Base-by-base conservation (phyloP, 2,329 filamentous ascomycete species). In the Ascocoryne sarcoides region DNA sequence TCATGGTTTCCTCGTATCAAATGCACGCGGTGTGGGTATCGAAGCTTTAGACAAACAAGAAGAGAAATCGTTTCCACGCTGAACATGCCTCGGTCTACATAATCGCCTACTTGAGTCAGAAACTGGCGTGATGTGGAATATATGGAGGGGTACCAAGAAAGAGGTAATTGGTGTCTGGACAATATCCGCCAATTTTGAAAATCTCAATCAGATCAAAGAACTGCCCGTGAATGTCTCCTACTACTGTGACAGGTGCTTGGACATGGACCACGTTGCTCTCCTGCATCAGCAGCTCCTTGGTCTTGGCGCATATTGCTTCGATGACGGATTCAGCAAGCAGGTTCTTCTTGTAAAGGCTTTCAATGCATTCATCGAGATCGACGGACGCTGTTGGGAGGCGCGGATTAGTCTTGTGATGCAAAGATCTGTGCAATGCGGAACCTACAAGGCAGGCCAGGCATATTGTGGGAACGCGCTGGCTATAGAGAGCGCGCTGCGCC, bases 231-330 rank as follows among this genome's bases (percentile, higher is more conserved):
- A 98, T 98, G 62, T 98, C 92, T 51, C 92, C 92, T 29, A 98
- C 92, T 8, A 98, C 92, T 12, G 92, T 98, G 44, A 98, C 87
- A 2, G 92, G 92, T 21, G 92, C 89, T 55, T 80, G 79, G 48
- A 98, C 93, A 63, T 98, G 92, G 45, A 98, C 92, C 48, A 98
- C 92, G 66, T 98, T 98, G 75, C 90, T 96, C 77, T 98, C 92
- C 61, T 93, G 90, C 92, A 98, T 98, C 54, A 98, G 75, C 54
- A 98, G 73, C 70, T 98, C 92, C 62, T 98, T 98, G 16, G 93
- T 92, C 65, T 98, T 98, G 64, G 92, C 89, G 69, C 92, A 98
- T 78, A 98, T 90, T 58, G 92, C 92, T 69, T 98, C 92, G 65
- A 98, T 90, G 52, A 98, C 89, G 31, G 90, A 95, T 66, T 98